A percentile compares a stretch with the other conserved stretches of the same genome.
phyloP scores from a whole-genome alignment of 2,329 filamentous ascomycete genomes.

The Neoascochyta sp. region DNA sequence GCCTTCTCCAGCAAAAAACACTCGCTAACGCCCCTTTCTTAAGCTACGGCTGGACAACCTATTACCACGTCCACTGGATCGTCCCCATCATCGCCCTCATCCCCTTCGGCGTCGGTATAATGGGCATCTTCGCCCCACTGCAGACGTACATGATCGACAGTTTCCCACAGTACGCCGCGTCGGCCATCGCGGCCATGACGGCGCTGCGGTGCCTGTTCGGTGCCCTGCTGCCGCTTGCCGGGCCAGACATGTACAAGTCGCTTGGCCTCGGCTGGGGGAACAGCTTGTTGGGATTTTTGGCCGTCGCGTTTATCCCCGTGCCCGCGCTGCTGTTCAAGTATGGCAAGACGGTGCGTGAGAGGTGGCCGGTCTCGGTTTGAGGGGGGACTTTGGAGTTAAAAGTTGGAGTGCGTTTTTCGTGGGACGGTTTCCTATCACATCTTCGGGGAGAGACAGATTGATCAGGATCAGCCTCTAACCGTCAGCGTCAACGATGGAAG shows the following conservation, averaged over 20 bases:
- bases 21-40: constrained; percentile 5
- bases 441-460: too few species aligned
- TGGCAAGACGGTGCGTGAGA: constrained; percentile 29
- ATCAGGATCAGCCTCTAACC: too few species aligned
- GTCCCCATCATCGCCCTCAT: constrained; percentile 41
- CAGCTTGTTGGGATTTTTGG: constrained; percentile 35
- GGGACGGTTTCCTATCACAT: too few species aligned
- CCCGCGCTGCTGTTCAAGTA: constrained; percentile 34
- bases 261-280: constrained; percentile 39
- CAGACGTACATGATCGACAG: constrained; percentile 40
- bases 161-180: constrained; percentile 36
- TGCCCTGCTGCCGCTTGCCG: constrained; percentile 35
- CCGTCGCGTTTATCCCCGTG: constrained; percentile 33
- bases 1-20: too few species aligned
- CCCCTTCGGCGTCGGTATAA: constrained; percentile 36
- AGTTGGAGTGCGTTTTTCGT: too few species aligned
- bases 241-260: constrained; percentile 31
- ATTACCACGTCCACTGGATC: constrained; percentile 48
- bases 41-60: constrained; percentile 48
- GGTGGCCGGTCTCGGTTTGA: constrained; percentile 23
- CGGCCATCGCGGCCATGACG: constrained; percentile 34
- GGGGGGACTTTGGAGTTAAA: too few species aligned
- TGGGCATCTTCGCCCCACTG: constrained; percentile 33
- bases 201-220: constrained; percentile 33
- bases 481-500: too few species aligned